These are phyloP conservation scores for Sisymbrium irio DNA, from an alignment of 345 rosid genomes.

Conservation along the genomic window DNA sequence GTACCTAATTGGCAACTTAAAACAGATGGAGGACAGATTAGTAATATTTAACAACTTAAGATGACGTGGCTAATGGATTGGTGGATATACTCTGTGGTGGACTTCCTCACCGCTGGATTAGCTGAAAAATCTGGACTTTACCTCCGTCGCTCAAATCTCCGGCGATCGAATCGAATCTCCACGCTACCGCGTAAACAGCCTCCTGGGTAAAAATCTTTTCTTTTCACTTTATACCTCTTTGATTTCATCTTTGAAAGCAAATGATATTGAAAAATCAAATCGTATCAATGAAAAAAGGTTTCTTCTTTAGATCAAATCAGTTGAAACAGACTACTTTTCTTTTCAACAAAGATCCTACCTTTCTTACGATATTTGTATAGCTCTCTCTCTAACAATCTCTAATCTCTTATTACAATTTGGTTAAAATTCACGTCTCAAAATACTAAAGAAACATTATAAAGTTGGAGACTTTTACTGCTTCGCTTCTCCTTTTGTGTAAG, in stretches of 20 bases:
- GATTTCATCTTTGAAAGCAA: not conserved
- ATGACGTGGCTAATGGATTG: not conserved
- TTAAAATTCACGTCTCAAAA: not conserved
- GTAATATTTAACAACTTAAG: not conserved
- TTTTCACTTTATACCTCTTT: not conserved
- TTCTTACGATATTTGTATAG: too few relatives aligned
- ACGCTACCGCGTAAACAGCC: not conserved
- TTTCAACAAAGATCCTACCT: too few relatives aligned
- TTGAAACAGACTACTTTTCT: not conserved
- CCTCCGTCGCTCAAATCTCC: not conserved
- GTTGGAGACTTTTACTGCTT: slow-evolving; percentile 6
- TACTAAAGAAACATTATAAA: too few relatives aligned
- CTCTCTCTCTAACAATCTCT: too few relatives aligned
- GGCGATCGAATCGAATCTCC: not conserved
- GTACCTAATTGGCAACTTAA: too few relatives aligned
- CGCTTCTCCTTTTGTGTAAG: not conserved
- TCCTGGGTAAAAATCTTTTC: not conserved
- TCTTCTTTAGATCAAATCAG: not conserved
- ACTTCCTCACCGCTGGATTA: not conserved
- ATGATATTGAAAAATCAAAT: not conserved
- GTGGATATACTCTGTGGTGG: too few relatives aligned
- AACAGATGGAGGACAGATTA: not conserved
- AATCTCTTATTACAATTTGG: too few relatives aligned
- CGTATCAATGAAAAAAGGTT: not conserved
- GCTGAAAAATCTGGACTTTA: not conserved